Evolutionary conservation across 1,284 basidiomycete species (phyloP).

Genomic region (Ceratobasidium sp.): DNA sequence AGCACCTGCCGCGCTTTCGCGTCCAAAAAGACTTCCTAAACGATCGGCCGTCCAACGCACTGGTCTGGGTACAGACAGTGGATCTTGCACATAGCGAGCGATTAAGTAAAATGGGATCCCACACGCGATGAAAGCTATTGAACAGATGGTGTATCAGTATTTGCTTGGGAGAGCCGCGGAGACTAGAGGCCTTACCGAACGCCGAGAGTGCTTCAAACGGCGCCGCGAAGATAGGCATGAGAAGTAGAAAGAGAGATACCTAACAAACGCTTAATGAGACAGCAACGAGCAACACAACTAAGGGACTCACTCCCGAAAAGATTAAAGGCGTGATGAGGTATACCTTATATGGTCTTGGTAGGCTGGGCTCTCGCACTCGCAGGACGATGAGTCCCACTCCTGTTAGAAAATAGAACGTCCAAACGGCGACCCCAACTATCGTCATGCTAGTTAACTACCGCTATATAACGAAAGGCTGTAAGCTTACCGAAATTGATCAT

Average conservation of each 20-base stretch:
- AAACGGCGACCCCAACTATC: slow-evolving; percentile 76
- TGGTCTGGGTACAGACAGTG: slow-evolving; percentile 13
- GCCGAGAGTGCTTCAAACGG: slow-evolving; percentile 88
- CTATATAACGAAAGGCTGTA: not conserved
- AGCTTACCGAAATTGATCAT: slow-evolving; percentile 76
- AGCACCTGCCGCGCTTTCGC: slow-evolving; percentile 55
- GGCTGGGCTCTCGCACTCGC: slow-evolving; percentile 87
- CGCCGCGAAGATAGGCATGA: slow-evolving; percentile 95
- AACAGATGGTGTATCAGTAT: not conserved
- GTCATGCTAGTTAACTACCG: not conserved
- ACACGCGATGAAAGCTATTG: slow-evolving; percentile 21
- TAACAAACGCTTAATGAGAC: slow-evolving; percentile 47
- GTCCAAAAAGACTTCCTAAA: slow-evolving; percentile 30
- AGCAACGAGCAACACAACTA: slow-evolving; percentile 42
- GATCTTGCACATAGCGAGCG: slow-evolving; percentile 29
- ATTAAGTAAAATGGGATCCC: slow-evolving; percentile 32
- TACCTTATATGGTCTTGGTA: slow-evolving; percentile 89
- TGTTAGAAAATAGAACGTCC: slow-evolving; percentile 92
- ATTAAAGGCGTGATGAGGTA: slow-evolving; percentile 90
- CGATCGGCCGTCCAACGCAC: slow-evolving; percentile 19
- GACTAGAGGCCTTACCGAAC: slow-evolving; percentile 64
- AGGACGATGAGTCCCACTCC: slow-evolving; percentile 88
- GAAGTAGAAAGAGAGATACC: slow-evolving; percentile 90
- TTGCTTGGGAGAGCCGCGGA: slow-evolving; percentile 39
- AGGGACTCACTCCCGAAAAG: slow-evolving; percentile 87